A percentile compares a stretch with the other conserved stretches of the same genome.
Evolutionary conservation across 768 basidiomycete species (phyloP).

Genomic region (Scleroderma citrinum): DNA sequence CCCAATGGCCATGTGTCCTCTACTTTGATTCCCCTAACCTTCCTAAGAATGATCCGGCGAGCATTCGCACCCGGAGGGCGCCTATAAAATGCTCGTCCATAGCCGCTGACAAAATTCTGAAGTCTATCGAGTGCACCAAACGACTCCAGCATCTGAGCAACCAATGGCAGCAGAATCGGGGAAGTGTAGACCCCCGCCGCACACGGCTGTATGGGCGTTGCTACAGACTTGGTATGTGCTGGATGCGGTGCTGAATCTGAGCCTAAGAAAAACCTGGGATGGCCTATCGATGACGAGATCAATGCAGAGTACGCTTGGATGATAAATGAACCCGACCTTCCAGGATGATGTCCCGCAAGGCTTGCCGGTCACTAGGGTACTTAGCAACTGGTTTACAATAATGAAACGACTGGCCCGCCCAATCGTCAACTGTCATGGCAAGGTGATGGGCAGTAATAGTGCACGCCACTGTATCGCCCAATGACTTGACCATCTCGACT

Average conservation of each 20-base stretch:
- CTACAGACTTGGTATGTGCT: constrained; percentile 56
- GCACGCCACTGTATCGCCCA: constrained; percentile 83
- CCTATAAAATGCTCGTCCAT: constrained; percentile 80
- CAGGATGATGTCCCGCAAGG: constrained; percentile 68
- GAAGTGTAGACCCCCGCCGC: constrained; percentile 97
- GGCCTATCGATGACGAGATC: constrained; percentile 38
- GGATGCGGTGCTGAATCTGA: constrained; percentile 96
- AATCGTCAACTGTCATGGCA: constrained; percentile 89
- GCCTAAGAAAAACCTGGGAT: constrained; percentile 94
- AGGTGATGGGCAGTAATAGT: constrained; percentile 98
- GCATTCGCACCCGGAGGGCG: constrained; percentile 26
- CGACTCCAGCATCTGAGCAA: constrained; percentile 82
- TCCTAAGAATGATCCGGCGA: constrained; percentile 39
- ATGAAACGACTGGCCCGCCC: constrained; percentile 92
- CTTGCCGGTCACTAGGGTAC: constrained; percentile 84
- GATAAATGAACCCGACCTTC: constrained; percentile 46
- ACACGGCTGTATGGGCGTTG: constrained; percentile 67
- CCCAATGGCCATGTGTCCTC: constrained; percentile 41
- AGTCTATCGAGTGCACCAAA: constrained; percentile 82
- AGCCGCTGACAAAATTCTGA: constrained; percentile 68
- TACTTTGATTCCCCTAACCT: constrained; percentile 34
- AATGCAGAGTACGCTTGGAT: neutral
- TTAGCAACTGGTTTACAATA: constrained; percentile 99
- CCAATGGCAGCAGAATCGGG: constrained; percentile 83
- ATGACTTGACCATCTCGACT: constrained; percentile 75